These are phyloP conservation scores for Phytophthora fragariae DNA, from an alignment of 352 stramenopile species.

Conservation along the genomic window DNA sequence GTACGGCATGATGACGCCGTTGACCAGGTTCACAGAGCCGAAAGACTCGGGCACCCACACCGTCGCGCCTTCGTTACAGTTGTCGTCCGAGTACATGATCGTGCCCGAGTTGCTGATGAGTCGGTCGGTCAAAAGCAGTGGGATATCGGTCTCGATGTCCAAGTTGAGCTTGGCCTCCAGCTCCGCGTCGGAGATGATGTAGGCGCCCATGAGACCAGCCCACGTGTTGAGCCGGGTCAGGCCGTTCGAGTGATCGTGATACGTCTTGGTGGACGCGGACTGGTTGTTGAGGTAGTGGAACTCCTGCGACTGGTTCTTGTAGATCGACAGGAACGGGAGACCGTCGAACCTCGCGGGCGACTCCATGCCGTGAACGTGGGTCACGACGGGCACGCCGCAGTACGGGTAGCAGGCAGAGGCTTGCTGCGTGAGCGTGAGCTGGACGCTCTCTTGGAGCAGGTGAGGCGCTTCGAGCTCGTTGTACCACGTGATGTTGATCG, in stretches of 20 bases:
- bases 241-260: constrained; percentile 67
- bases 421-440: constrained; percentile 38
- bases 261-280: constrained; percentile 61
- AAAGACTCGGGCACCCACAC: constrained; percentile 67
- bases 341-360: constrained; percentile 57
- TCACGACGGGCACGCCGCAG: constrained; percentile 62
- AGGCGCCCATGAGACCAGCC: constrained; percentile 58
- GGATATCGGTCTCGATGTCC: constrained; percentile 62
- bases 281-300: constrained; percentile 69
- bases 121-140: constrained; percentile 50
- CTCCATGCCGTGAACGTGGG: constrained; percentile 63
- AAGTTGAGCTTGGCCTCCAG: constrained; percentile 54
- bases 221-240: constrained; percentile 68
- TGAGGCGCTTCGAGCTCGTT: constrained; percentile 51
- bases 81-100: constrained; percentile 64
- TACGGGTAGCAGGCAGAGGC: constrained; percentile 63
- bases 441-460: constrained; percentile 47
- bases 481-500: constrained; percentile 51
- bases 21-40: constrained; percentile 52
- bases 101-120: constrained; percentile 52
- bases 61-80: constrained; percentile 44
- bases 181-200: constrained; percentile 59
- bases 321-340: constrained; percentile 56
- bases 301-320: constrained; percentile 59
- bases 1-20: too few relatives aligned